Base-by-base conservation (phyloP, 2,329 filamentous ascomycete species). In the Cordyceps sp. region DNA sequence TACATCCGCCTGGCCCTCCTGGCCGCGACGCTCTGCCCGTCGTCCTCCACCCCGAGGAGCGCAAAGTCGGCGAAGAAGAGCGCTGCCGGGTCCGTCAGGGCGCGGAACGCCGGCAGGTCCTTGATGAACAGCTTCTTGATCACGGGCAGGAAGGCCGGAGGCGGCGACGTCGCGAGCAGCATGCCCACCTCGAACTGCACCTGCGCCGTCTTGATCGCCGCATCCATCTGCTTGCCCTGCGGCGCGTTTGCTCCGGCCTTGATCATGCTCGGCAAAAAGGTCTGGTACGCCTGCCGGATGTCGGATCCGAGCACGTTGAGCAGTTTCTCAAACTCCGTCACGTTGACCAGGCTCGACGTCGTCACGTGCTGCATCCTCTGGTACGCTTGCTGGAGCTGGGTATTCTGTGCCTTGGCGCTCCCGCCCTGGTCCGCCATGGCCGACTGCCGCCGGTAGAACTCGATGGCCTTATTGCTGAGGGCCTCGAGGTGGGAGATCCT, bases 11-110 rank as follows among this genome's bases (percentile, higher is more conserved):
- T 53, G 3, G 49, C 47, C 36, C 48, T 53, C 35, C 55, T 53
- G 15, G 46, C 44, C 4, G 47, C 51, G 10, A 69, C 46, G 5
- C 64, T 68, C 14, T 58, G 56, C 12, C 54, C 53, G 36, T 75
- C 70, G 33, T 75, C 66, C 9, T 67, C 64, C 12, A 83, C 59
- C 5, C 78, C 78, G 10, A 90, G 60, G 48, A 81, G 68, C 30
- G 62, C 63, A 34, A 75, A 82, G 47, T 90, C 72, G 30, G 71
- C 69, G 52, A 84, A 79, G 54, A 80, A 81, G 30, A 93, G 61
- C 37, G 66, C 66, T 9, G 75, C 68, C 19, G 72, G 65, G 40
- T 90, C 73, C 10, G 75, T 64, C 33, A 67, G 61, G 5, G 59
- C 58, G 26, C 68, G 62, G 33, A 86, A 65, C 15, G 62, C 59